Base-by-base conservation (phyloP, 2,329 filamentous ascomycete genomes). In the Ophiostoma triangulosporum region DNA sequence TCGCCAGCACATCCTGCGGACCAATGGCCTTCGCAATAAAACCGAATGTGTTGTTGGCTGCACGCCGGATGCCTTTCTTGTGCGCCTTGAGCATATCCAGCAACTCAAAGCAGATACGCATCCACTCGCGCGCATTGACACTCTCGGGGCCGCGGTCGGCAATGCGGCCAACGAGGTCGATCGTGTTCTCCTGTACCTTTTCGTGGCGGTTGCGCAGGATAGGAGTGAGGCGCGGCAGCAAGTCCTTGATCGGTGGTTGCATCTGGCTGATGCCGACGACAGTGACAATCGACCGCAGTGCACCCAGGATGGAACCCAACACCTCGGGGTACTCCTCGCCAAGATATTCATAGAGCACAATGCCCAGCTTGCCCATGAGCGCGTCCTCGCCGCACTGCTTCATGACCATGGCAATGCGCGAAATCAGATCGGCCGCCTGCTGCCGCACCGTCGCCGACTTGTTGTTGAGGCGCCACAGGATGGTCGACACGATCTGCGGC, bases 21-120 rank as follows among this genome's bases (percentile, higher is more conserved):
- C 93, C 93, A 63, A 98, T 98, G 56, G 93, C 93, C 71, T 98
- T 98, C 66, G 93, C 93, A 64, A 98, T 98, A 77, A 96, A 98
- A 67, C 93, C 93, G 63, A 98, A 98, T 0, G 93, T 98, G 74
- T 98, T 98, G 79, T 98, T 98, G 62, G 93, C 94, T 22, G 93
- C 93, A 68, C 93, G 85, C 60, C 93, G 86, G 61, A 98, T 98
- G 60, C 93, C 94, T 77, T 98, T 98, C 73, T 98, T 98, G 75
- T 98, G 93, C 6, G 93, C 93, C 71, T 98, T 98, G 63, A 98
- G 80, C 93, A 98, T 98, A 70, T 98, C 93, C 29, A 98, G 81
- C 52, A 98, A 75, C 72, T 98, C 93, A 69, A 98, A 98, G 72
- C 93, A 98, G 67, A 98, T 98, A 66, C 93, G 84, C 94, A 98